Evolutionary conservation across 495 filamentous ascomycete species (phyloP).

Genomic region (Rostrohypoxylon terebratum): DNA sequence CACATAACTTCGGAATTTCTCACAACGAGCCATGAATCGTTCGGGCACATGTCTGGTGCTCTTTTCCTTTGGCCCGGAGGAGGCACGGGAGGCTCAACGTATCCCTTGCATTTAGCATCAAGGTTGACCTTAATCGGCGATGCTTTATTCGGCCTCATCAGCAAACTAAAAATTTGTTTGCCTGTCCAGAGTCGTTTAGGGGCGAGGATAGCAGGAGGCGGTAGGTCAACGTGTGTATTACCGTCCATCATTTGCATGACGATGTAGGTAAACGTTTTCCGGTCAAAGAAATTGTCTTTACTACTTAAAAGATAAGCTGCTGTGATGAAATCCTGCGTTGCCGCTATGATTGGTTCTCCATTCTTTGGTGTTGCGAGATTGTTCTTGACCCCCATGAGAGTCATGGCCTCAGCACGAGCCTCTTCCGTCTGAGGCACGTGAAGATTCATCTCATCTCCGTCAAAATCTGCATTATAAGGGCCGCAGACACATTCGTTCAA

Average conservation of each 20-base stretch:
- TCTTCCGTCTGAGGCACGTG: constrained; percentile 99
- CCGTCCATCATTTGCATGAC: constrained; percentile 95
- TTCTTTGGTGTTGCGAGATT: constrained; percentile 96
- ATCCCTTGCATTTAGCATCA: constrained; percentile 91
- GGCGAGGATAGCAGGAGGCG: constrained; percentile 85
- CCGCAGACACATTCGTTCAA: constrained; percentile 98
- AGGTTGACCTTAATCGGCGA: constrained; percentile 88
- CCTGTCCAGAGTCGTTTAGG: constrained; percentile 94
- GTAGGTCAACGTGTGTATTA: constrained; percentile 81
- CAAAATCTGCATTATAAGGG: constrained; percentile 99
- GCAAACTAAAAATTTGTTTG: constrained; percentile 95
- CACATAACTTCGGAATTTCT: constrained; percentile 99
- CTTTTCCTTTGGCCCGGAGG: constrained; percentile 56
- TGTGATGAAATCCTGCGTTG: constrained; percentile 98
- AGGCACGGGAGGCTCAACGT: constrained; percentile 58
- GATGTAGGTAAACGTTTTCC: constrained; percentile 85
- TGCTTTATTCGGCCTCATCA: constrained; percentile 89
- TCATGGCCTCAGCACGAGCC: constrained; percentile 92
- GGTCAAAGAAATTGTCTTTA: constrained; percentile 93
- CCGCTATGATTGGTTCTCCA: constrained; percentile 97
- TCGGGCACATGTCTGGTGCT: constrained; percentile 78
- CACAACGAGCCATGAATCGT: constrained; percentile 90
- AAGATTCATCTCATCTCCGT: constrained; percentile 99
- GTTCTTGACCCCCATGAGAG: constrained; percentile 97
- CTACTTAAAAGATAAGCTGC: constrained; percentile 90